Conservation (phyloP, 257 asterid genomes). For the Ilex aquifolium region DNA sequence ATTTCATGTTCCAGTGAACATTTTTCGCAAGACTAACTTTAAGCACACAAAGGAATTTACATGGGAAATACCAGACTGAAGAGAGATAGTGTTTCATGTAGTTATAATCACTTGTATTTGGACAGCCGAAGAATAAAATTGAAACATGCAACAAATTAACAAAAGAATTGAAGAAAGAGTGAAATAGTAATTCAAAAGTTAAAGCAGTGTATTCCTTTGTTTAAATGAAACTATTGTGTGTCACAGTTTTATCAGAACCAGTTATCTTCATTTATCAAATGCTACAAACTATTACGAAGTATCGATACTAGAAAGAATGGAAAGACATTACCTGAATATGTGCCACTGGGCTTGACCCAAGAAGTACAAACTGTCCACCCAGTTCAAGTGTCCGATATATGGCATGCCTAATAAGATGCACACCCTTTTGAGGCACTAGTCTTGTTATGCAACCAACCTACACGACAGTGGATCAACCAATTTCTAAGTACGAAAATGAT, state of each 20-base stretch:
- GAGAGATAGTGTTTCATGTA: too few relatives aligned
- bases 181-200: too few relatives aligned
- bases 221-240: too few relatives aligned
- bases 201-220: too few relatives aligned
- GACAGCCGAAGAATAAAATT: too few relatives aligned
- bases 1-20: too few relatives aligned
- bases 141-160: too few relatives aligned
- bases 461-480: conserved; percentile 9
- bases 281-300: conserved; percentile 2
- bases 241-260: neutral
- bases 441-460: conserved; percentile 97
- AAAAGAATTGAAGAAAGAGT: too few relatives aligned
- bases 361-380: conserved; percentile 96
- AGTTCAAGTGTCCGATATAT: conserved; percentile 75
- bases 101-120: too few relatives aligned
- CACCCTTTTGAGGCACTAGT: conserved; percentile 98
- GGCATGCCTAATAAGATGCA: conserved; percentile 94
- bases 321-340: conserved; percentile 62
- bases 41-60: too few relatives aligned
- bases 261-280: neutral
- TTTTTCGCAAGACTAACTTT: too few relatives aligned
- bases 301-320: conserved; percentile 8
- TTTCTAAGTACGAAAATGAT: neutral
- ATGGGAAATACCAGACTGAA: too few relatives aligned
- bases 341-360: conserved; percentile 95